A percentile compares a stretch with the other conserved stretches of the same genome.
phyloP scores from a whole-genome alignment of 2,329 filamentous ascomycete genomes.

The Arthrobotrys megalospora region DNA sequence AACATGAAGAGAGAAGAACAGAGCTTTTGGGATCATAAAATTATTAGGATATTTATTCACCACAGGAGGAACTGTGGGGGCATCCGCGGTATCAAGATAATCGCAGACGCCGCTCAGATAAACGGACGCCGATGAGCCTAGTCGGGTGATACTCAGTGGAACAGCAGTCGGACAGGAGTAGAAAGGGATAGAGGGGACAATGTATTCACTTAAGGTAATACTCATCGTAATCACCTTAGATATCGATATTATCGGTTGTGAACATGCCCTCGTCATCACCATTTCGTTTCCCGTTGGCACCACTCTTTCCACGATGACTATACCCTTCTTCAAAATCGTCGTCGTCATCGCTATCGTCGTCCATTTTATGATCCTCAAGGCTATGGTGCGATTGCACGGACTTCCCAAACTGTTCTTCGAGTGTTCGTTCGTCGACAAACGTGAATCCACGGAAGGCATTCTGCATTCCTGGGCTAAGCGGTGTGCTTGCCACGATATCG shows the following conservation, averaged over 20 bases:
- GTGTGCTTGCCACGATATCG: slow-evolving; percentile 86
- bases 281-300: slow-evolving; percentile 74
- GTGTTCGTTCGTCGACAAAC: slow-evolving; percentile 96
- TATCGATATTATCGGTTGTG: slow-evolving; percentile 76
- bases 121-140: slow-evolving; percentile 3
- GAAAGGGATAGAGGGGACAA: slow-evolving; percentile 15
- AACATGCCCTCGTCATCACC: slow-evolving; percentile 77
- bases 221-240: slow-evolving; percentile 68
- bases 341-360: slow-evolving; percentile 57
- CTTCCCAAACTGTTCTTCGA: slow-evolving; percentile 87
- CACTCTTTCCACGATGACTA: slow-evolving; percentile 69
- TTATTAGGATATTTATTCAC: slow-evolving; percentile 28
- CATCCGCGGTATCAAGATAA: background rate
- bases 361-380: slow-evolving; percentile 74
- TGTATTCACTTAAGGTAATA: slow-evolving; percentile 20
- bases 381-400: slow-evolving; percentile 70
- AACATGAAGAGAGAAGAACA: slow-evolving; percentile 42
- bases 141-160: background rate
- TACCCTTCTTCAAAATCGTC: slow-evolving; percentile 69
- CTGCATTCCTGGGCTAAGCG: slow-evolving; percentile 93
- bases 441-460: slow-evolving; percentile 99
- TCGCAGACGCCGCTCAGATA: slow-evolving; percentile 14
- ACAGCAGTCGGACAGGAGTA: background rate
- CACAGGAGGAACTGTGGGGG: slow-evolving; percentile 20
- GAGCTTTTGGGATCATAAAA: slow-evolving; percentile 37